A percentile compares a stretch with the other conserved stretches of the same genome.
These are phyloP conservation scores for Peribolospora baueri DNA, from an alignment of 768 basidiomycete species.

Conservation along the genomic window DNA sequence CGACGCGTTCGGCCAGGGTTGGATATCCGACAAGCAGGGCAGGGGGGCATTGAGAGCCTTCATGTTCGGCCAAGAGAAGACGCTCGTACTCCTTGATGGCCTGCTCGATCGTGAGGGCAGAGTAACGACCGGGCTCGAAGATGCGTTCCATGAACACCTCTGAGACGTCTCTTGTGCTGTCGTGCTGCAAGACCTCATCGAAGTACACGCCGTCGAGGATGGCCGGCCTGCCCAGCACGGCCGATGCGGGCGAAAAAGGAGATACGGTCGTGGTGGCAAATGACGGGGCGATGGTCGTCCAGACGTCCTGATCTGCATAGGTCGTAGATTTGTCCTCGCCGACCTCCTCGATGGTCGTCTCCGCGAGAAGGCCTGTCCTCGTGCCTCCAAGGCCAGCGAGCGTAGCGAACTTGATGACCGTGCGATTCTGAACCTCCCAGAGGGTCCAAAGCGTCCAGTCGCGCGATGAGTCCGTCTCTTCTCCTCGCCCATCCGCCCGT, in stretches of 20 bases:
- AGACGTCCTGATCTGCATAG: too few species aligned
- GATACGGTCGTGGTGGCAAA: too few species aligned
- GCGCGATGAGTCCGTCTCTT: constrained; percentile 12
- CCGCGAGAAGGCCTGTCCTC: constrained; percentile 7
- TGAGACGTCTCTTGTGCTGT: constrained; percentile 33
- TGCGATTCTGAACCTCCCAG: constrained; percentile 60
- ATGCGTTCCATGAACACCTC: constrained; percentile 60
- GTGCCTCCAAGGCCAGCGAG: constrained; percentile 24
- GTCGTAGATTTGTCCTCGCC: too few species aligned
- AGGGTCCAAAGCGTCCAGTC: constrained; percentile 35
- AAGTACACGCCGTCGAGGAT: constrained; percentile 39
- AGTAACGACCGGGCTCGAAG: constrained; percentile 71
- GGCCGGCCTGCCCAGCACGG: constrained; percentile 30
- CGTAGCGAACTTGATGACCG: constrained; percentile 34
- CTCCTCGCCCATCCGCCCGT: too few species aligned
- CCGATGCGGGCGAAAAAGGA: constrained; percentile 7
- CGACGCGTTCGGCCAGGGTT: constrained; percentile 48
- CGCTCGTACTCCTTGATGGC: constrained; percentile 65
- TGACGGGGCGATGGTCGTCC: too few species aligned
- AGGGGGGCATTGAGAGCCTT: constrained; percentile 11
- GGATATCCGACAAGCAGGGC: constrained; percentile 38
- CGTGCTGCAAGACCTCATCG: constrained; percentile 44
- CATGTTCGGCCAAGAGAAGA: constrained; percentile 33
- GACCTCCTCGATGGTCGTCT: too few species aligned
- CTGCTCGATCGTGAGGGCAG: constrained; percentile 48